These are phyloP conservation scores for Artomyces pyxidatus DNA, from an alignment of 768 basidiomycete genomes.

Conservation along the genomic window DNA sequence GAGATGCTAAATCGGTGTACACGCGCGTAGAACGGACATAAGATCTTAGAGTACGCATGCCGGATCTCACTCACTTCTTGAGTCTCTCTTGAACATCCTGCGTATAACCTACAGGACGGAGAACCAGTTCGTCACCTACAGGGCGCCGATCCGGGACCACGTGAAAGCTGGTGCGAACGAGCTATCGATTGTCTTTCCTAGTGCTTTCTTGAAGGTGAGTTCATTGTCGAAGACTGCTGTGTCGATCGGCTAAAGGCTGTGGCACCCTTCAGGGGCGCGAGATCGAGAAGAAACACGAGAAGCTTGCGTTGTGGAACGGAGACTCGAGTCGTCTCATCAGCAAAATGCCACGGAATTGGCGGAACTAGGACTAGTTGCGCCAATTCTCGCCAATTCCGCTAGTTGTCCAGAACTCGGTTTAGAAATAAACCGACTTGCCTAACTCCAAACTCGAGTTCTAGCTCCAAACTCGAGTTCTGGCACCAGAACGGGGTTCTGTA, in stretches of 20 bases:
- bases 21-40: conserved; percentile 72
- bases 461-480: no score
- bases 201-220: conserved; percentile 59
- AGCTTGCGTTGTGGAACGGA: conserved; percentile 76
- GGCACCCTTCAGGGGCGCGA: conserved; percentile 70
- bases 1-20: no score
- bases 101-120: conserved; percentile 38
- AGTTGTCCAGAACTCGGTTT: no score
- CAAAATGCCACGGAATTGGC: no score
- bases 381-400: no score
- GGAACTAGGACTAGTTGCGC: no score
- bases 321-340: conserved; percentile 85
- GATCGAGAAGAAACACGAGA: conserved; percentile 58
- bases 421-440: no score
- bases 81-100: no score
- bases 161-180: conserved; percentile 55
- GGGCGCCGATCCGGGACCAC: conserved; percentile 46
- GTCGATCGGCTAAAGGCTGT: not conserved
- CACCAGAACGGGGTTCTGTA: no score
- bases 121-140: conserved; percentile 80
- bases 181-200: conserved; percentile 62
- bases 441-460: no score
- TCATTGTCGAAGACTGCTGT: not conserved
- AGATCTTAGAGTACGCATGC: conserved; percentile 51
- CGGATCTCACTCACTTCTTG: not conserved